These are phyloP conservation scores for Stemphylium vesicarium DNA, from an alignment of 2,329 filamentous ascomycete genomes.

Conservation along the genomic window DNA sequence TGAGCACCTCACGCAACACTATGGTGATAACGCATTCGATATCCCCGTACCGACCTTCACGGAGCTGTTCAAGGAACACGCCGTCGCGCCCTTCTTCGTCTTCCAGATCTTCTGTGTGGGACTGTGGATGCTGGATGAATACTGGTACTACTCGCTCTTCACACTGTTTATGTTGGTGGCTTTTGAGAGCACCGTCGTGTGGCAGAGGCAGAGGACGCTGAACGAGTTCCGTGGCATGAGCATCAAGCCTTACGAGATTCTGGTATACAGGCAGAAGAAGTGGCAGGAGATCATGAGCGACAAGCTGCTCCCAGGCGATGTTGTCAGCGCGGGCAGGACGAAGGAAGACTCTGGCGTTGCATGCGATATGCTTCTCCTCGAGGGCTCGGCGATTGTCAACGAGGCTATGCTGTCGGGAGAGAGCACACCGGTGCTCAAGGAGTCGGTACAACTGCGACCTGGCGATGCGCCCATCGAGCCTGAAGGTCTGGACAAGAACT, in stretches of 20 bases:
- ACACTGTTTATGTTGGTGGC: conserved; percentile 97
- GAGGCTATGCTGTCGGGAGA: conserved; percentile 99
- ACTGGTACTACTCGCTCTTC: conserved; percentile 99
- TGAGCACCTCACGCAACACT: conserved; percentile 83
- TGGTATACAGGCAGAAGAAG: conserved; percentile 83
- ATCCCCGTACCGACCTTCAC: conserved; percentile 96
- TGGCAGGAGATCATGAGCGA: conserved; percentile 92
- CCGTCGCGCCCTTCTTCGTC: conserved; percentile 98
- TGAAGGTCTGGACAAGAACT: conserved; percentile 93
- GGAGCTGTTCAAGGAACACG: conserved; percentile 97
- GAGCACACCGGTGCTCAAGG: conserved; percentile 94
- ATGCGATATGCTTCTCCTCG: conserved; percentile 94
- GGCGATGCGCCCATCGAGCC: conserved; percentile 80
- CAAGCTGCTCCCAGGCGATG: conserved; percentile 87
- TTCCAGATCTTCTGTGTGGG: conserved; percentile 99
- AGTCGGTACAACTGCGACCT: conserved; percentile 90
- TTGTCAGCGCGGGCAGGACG: conserved; percentile 89
- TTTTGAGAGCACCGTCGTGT: conserved; percentile 98
- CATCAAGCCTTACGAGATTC: conserved; percentile 97
- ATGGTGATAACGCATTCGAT: conserved; percentile 95
- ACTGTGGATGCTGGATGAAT: conserved; percentile 98
- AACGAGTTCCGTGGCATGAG: conserved; percentile 99
- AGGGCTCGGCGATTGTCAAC: conserved; percentile 96
- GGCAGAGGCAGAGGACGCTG: conserved; percentile 95
- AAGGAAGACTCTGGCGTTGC: conserved; percentile 97